Percentiles rank a stretch among this genome's conserved stretches.
Evolutionary conservation across 164 flowering plant species (phyloP).

Genomic region (Echeveria elegans): DNA sequence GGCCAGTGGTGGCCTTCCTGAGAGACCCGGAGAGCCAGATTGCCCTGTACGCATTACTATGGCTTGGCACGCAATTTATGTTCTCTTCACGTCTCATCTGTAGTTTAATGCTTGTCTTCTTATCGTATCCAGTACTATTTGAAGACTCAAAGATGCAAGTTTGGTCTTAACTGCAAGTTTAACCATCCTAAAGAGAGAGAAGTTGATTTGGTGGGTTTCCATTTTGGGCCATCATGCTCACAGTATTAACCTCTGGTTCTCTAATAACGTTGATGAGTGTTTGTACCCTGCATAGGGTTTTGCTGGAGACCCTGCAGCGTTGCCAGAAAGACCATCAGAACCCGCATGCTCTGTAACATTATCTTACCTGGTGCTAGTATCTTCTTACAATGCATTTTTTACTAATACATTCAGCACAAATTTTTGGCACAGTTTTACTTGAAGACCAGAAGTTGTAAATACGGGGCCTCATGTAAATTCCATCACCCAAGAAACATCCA

Average conservation of each 20-base stretch:
- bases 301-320: too few relatives aligned
- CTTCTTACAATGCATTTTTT: not conserved
- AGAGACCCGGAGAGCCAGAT: slow-evolving; percentile 85
- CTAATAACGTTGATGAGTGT: not conserved
- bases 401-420: not conserved
- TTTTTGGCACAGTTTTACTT: slow-evolving; percentile 54
- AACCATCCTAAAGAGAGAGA: slow-evolving; percentile 75
- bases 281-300: slow-evolving; percentile 4
- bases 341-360: slow-evolving; percentile 74
- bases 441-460: slow-evolving; percentile 92
- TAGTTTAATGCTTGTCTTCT: not conserved
- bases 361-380: not conserved
- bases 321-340: slow-evolving; percentile 92
- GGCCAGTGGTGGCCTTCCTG: slow-evolving; percentile 56
- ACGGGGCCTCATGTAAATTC: slow-evolving; percentile 76
- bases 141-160: slow-evolving; percentile 94
- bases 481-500: slow-evolving; percentile 83
- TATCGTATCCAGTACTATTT: slow-evolving; percentile 56
- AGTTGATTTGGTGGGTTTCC: slow-evolving; percentile 29
- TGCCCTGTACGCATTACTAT: slow-evolving; percentile 69
- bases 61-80: not conserved
- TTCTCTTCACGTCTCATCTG: slow-evolving; percentile 1
- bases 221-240: not conserved
- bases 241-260: not conserved
- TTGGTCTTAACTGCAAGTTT: slow-evolving; percentile 81